Base-by-base conservation (phyloP, 2,329 filamentous ascomycete species). In the Fusarium palustre region DNA sequence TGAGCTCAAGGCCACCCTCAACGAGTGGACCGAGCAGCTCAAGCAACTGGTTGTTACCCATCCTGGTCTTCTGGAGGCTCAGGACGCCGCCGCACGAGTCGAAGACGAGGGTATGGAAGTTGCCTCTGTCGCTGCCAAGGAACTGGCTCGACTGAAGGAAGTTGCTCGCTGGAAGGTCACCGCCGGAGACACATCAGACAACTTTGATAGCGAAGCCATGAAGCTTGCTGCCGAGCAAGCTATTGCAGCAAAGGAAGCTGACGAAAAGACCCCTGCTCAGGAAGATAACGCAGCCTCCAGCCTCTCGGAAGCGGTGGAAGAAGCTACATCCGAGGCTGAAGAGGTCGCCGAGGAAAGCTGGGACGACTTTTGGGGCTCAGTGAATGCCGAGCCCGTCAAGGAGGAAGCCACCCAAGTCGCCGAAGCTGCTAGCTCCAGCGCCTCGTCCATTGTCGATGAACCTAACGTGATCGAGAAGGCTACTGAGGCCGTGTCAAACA, bases 111-210 rank as follows among this genome's bases (percentile, higher is more conserved):
- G 89, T 55, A 97, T 98, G 93, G 84, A 85, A 20, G 83, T 92
- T 63, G 94, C 96, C 7, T 90, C 93, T 61, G 82, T 88, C 33
- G 90, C 94, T 20, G 95, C 94, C 18, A 90, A 89, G 74, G 93
- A 98, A 77, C 86, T 99, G 28, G 86, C 85, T 34, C 86, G 90
- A 42, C 83, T 99, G 33, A 97, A 96, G 85, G 89, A 94, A 68
- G 91, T 96, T 60, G 92, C 91, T 10, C 86, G 86, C 63, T 97
- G 91, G 90, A 98, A 98, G 82, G 87, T 97, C 41, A 84, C 86
- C 38, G 90, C 92, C 10, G 82, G 85, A 36, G 95, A 98, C 77
- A 82, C 86, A 4, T 90, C 88, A 15, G 90, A 96, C 53, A 90
- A 97, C 76, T 98, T 97, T 74, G 90, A 91, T 48, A 89, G 87